phyloP scores from a whole-genome alignment of 257 asterid genomes.

The Nicotiana undulata region DNA sequence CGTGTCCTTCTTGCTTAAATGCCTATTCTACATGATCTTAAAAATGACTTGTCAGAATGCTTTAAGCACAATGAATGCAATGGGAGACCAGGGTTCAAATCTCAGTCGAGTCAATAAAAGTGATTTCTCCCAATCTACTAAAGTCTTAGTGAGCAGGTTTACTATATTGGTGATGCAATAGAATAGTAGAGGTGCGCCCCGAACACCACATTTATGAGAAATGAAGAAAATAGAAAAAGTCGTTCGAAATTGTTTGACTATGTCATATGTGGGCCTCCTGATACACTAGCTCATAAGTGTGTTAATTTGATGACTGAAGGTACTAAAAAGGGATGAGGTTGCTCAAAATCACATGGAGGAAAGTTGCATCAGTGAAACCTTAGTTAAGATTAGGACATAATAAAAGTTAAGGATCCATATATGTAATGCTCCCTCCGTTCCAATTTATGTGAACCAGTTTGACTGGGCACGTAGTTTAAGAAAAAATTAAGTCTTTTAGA shows the following conservation, averaged over 20 bases:
- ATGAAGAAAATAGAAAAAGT: not conserved
- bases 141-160: not conserved
- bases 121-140: not conserved
- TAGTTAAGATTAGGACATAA: not conserved
- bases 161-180: not conserved
- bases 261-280: not conserved
- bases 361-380: not conserved
- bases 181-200: not conserved
- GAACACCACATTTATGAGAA: not conserved
- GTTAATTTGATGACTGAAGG: not conserved
- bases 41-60: not conserved
- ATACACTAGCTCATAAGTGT: not conserved
- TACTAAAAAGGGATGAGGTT: not conserved
- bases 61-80: not conserved
- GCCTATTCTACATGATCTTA: not conserved
- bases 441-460: too few species aligned
- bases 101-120: not conserved
- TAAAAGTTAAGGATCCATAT: not conserved
- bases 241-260: not conserved
- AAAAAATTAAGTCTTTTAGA: too few species aligned
- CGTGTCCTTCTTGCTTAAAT: not conserved
- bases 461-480: too few species aligned
- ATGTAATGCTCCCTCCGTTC: too few species aligned
- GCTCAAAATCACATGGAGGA: not conserved
- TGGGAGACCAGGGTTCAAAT: not conserved